Evolutionary conservation across 306 rosid species (phyloP), one percentile per base, ranked within the genome.

Genomic region (cucumber (Cucumis sativus)): DNA sequence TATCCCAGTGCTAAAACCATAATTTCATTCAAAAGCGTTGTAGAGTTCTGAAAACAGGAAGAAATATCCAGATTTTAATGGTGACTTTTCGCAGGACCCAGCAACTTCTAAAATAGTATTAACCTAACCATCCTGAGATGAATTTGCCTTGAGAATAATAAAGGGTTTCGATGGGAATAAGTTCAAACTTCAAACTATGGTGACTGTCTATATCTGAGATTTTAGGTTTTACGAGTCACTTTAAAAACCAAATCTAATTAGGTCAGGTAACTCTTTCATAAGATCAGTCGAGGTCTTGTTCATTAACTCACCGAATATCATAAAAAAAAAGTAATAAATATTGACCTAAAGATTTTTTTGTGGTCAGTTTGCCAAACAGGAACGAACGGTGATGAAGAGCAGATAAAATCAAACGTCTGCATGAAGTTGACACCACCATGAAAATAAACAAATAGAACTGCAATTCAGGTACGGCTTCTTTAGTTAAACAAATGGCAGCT

Each of bases 401-500:
- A 43, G 14, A 55, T 33, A 74, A 28, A 40, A 23, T 52, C 43
- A 73, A 51, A 35, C 41, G 62, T 54, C 30, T 18, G 64, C 33
- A 74, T 37, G 63, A 51, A 74, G 63, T 74, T 54, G 47, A 74
- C 76, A 52, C 57, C 57, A 16, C n/a, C 17, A 47, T 47, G 54
- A 45, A 45, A 45, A 51, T 16, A 51, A 51, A 51, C 18, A 49
- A 49, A 71, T 71, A 23, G 47, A 10, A 71, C 21, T 71, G 76
- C 65, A 56, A 55, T 75, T 55, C 67, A n/a, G 54, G 78, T 75
- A 75, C 51, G 78, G 33, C 66, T 75, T 56, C 76, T 45, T 21
- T 47, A 71, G 59, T 55, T 74, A 52, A 49, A 74, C 65, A 74
- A 11, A 56, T 55, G 65, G 78, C 78, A 71, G 54, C 35, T 69